Evolutionary conservation across 1,284 basidiomycete species (phyloP).

Genomic region (Pseudozyma thailandica): DNA sequence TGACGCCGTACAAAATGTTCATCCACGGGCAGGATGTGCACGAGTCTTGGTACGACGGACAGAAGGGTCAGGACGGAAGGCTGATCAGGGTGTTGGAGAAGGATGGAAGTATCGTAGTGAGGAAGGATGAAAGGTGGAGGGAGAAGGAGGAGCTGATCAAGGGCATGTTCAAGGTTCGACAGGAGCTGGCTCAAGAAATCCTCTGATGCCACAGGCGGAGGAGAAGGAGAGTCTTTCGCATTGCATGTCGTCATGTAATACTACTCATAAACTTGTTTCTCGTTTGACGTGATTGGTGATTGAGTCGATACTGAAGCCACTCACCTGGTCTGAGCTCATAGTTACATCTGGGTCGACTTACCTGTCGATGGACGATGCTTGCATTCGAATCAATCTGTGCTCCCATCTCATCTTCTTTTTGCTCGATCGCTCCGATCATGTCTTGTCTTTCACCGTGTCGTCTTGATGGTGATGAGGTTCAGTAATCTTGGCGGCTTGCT

Average conservation of each 20-base stretch:
- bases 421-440: no score
- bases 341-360: no score
- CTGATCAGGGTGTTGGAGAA: conserved; percentile 14
- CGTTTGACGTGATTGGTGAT: no score
- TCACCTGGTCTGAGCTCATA: no score
- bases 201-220: neutral
- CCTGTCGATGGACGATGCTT: no score
- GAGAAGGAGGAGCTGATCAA: conserved; percentile 26
- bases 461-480: no score
- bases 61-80: conserved; percentile 3
- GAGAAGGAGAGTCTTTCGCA: conserved; percentile 11
- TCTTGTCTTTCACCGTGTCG: no score
- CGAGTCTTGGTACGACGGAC: conserved; percentile 17
- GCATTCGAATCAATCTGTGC: no score
- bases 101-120: conserved; percentile 15
- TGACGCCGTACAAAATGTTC: conserved; percentile 20
- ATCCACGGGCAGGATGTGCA: conserved; percentile 18
- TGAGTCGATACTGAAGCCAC: no score
- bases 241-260: conserved; percentile 2
- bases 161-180: conserved; percentile 20
- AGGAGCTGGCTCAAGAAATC: conserved; percentile 13
- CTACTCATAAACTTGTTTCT: no score
- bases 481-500: no score
- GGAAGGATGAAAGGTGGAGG: conserved; percentile 22
- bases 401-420: no score